Evolutionary conservation across 495 filamentous ascomycete species (phyloP).

Genomic region (Evernia prunastri): DNA sequence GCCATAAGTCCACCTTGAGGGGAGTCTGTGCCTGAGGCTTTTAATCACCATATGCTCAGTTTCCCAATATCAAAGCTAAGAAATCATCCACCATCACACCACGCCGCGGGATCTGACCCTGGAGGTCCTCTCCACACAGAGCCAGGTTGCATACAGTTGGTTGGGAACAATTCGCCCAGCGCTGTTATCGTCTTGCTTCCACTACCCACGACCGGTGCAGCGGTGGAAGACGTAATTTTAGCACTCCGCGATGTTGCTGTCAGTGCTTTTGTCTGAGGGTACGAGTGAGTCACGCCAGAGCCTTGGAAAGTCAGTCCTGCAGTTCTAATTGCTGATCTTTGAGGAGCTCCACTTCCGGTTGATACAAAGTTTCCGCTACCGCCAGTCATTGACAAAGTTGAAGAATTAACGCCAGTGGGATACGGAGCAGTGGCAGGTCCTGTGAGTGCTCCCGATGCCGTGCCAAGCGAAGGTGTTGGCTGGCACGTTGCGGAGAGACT

Average conservation of each 20-base stretch:
- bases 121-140: conserved; percentile 19
- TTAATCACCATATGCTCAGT: neutral
- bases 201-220: neutral
- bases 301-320: neutral
- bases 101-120: conserved; percentile 15
- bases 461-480: conserved; percentile 19
- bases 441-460: neutral
- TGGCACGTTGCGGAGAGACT: conserved; percentile 18
- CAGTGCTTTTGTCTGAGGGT: neutral
- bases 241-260: neutral
- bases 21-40: neutral
- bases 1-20: too few species aligned
- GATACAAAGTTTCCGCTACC: neutral
- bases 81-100: conserved; percentile 16
- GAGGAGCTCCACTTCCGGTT: neutral
- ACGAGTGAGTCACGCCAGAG: neutral
- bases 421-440: neutral
- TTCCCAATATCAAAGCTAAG: neutral
- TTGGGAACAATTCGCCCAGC: conserved; percentile 16
- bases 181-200: conserved; percentile 19
- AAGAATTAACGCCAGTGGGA: neutral
- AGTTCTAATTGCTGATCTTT: neutral
- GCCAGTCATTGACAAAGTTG: neutral
- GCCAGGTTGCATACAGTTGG: conserved; percentile 20
- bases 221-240: neutral